phyloP scores from a whole-genome alignment of 345 rosid genomes.

The Eucalyptus decipiens region DNA sequence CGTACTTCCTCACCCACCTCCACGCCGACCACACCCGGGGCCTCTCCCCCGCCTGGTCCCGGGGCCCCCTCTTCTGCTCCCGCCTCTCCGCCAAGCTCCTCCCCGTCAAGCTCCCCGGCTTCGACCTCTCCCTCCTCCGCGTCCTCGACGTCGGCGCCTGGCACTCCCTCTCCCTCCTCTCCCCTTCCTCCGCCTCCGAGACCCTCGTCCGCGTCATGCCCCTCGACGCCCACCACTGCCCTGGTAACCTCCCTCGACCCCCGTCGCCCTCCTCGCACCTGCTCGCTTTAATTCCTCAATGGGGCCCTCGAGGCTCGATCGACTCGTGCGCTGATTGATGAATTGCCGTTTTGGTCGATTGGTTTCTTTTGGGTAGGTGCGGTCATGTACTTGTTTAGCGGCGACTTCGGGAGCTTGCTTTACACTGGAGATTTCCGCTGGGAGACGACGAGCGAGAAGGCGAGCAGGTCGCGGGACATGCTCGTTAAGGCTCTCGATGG shows the following conservation, averaged over 20 bases:
- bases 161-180: constrained; percentile 36
- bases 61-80: constrained; percentile 71
- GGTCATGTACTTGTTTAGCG: constrained; percentile 69
- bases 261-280: background rate
- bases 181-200: constrained; percentile 28
- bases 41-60: constrained; percentile 42
- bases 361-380: constrained; percentile 22
- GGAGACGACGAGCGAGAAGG: constrained; percentile 24
- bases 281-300: background rate
- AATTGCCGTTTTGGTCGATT: background rate
- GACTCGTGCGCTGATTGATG: background rate
- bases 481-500: constrained; percentile 33
- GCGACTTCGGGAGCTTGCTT: constrained; percentile 60
- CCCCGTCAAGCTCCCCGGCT: constrained; percentile 53
- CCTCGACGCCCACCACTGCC: constrained; percentile 68
- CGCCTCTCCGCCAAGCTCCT: constrained; percentile 59
- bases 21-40: constrained; percentile 72
- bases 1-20: constrained; percentile 67
- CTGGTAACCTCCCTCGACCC: constrained; percentile 14
- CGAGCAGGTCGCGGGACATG: constrained; percentile 11
- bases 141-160: constrained; percentile 41
- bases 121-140: constrained; percentile 53
- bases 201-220: constrained; percentile 35
- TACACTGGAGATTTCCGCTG: constrained; percentile 77
- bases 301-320: background rate